Percentiles rank a stretch among this genome's conserved stretches.
Conservation (phyloP, 1,139 yeast species). For the Yamadazyma dushanensis region DNA sequence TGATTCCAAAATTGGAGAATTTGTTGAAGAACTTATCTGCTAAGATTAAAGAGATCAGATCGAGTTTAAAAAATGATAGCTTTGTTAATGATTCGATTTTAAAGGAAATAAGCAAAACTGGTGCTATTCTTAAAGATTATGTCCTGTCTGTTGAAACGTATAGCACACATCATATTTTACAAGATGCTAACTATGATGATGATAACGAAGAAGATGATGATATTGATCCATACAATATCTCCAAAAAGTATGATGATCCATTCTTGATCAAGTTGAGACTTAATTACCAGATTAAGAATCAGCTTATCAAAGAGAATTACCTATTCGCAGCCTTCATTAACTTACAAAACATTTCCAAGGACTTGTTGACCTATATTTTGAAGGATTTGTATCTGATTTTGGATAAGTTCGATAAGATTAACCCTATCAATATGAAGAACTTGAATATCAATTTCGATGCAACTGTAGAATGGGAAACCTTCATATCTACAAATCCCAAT, state of each 20-base stretch:
- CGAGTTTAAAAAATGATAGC: conserved; percentile 43
- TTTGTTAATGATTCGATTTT: conserved; percentile 39
- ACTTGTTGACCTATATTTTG: conserved; percentile 37
- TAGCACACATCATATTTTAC: conserved; percentile 23
- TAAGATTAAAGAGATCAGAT: conserved; percentile 46
- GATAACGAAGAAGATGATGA: conserved; percentile 25
- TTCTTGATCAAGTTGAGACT: conserved; percentile 41
- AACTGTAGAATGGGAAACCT: conserved; percentile 40
- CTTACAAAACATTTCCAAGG: conserved; percentile 45
- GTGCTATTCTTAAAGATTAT: conserved; percentile 33
- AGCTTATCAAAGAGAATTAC: conserved; percentile 44
- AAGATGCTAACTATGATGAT: conserved; percentile 19
- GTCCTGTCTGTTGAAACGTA: conserved; percentile 36
- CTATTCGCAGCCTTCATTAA: conserved; percentile 46
- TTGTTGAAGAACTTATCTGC: conserved; percentile 36
- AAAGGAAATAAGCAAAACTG: conserved; percentile 43
- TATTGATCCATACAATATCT: conserved; percentile 18
- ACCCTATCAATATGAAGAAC: conserved; percentile 19
- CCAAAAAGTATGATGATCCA: conserved; percentile 37
- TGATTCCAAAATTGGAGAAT: conserved; percentile 41
- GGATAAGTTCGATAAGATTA: conserved; percentile 35
- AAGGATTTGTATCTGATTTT: conserved; percentile 37
- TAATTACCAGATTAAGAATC: conserved; percentile 45
- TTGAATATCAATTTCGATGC: conserved; percentile 22
- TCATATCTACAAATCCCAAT: conserved; percentile 35